These are phyloP conservation scores for Cystofilobasidium ferigula DNA, from an alignment of 768 basidiomycete genomes.

Conservation along the genomic window DNA sequence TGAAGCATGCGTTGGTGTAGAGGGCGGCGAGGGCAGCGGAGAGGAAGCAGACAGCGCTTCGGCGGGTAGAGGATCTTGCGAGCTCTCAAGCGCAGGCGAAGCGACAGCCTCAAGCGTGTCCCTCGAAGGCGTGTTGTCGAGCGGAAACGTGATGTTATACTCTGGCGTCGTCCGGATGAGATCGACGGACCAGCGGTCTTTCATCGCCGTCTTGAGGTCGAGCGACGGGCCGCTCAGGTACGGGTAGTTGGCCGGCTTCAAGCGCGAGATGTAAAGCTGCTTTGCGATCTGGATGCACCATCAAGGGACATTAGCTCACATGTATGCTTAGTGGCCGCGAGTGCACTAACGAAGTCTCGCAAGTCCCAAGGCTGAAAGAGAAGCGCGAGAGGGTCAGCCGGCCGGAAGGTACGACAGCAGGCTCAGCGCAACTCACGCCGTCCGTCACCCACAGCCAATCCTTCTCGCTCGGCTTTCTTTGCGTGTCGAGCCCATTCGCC, in stretches of 20 bases:
- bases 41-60: no score
- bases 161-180: not conserved
- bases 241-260: conserved; percentile 38
- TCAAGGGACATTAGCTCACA: not conserved
- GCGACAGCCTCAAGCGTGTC: not conserved
- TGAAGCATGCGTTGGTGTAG: no score
- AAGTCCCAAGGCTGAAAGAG: conserved; percentile 50
- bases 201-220: conserved; percentile 15
- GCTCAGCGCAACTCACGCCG: conserved; percentile 28
- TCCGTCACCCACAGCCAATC: conserved; percentile 29
- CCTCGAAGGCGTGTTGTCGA: no score
- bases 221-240: conserved; percentile 32
- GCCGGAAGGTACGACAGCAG: not conserved
- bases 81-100: no score
- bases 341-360: conserved; percentile 59
- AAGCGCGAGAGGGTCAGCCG: not conserved
- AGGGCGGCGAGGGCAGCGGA: no score
- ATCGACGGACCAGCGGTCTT: not conserved
- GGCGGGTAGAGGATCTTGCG: no score
- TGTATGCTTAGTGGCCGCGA: not conserved
- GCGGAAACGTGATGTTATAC: not conserved
- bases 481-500: conserved; percentile 53
- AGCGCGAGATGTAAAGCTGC: conserved; percentile 77
- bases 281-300: conserved; percentile 44
- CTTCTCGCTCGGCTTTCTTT: conserved; percentile 25